Conservation (phyloP, 164 flowering plant genomes). For the Nymphaea colorata region DNA sequence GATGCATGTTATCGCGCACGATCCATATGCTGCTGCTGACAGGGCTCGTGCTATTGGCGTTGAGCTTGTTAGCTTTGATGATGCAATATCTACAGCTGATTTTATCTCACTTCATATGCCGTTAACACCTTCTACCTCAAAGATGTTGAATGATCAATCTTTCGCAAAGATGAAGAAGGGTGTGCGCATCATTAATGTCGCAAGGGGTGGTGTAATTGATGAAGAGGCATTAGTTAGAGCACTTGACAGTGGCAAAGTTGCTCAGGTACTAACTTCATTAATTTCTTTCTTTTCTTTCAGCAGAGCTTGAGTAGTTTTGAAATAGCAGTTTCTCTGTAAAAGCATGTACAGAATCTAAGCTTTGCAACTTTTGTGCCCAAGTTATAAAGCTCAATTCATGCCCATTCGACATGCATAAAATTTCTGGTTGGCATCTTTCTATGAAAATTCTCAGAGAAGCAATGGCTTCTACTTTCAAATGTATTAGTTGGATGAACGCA, state of each 20-base stretch:
- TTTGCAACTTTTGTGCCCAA: too few relatives aligned
- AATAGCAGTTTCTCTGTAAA: too few relatives aligned
- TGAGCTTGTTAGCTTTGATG: constrained; percentile 68
- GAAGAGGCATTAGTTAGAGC: constrained; percentile 82
- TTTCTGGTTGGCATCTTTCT: too few relatives aligned
- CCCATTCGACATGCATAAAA: too few relatives aligned
- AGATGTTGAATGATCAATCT: constrained; percentile 67
- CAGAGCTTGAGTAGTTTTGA: not conserved
- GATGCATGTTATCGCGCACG: constrained; percentile 80
- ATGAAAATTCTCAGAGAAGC: too few relatives aligned
- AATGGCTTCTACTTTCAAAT: too few relatives aligned
- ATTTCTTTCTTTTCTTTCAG: not conserved
- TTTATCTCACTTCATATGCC: constrained; percentile 90
- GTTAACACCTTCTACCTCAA: constrained; percentile 65
- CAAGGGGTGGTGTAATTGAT: constrained; percentile 89
- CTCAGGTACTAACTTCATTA: constrained; percentile 38
- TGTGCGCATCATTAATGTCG: constrained; percentile 70
- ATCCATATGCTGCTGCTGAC: constrained; percentile 88
- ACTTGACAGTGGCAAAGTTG: constrained; percentile 65
- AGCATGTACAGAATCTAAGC: too few relatives aligned
- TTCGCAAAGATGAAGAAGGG: constrained; percentile 87
- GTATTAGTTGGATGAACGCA: too few relatives aligned
- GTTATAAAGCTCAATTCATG: too few relatives aligned
- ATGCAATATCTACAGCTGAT: constrained; percentile 60
- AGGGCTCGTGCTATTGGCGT: constrained; percentile 85